A percentile compares a stretch with the other conserved stretches of the same genome.
Evolutionary conservation across 805 yeast species (phyloP).

Genomic region (Candida sanyiensis): DNA sequence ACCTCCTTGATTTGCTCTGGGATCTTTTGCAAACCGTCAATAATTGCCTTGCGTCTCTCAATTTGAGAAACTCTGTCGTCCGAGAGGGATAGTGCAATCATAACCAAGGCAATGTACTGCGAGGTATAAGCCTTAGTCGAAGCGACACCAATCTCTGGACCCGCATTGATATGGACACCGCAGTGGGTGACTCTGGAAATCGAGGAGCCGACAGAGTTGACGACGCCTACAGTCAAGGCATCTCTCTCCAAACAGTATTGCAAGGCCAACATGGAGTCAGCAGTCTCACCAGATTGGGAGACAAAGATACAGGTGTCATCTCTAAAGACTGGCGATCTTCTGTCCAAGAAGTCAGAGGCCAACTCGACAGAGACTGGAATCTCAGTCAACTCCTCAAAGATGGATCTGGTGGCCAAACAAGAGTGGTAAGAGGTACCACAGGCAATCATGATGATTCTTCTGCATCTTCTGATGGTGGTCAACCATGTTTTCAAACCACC

Average conservation of each 20-base stretch:
- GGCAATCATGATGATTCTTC: constrained; percentile 96
- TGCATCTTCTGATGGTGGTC: constrained; percentile 85
- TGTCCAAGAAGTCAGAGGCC: constrained; percentile 91
- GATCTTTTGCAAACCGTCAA: constrained; percentile 75
- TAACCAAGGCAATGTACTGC: constrained; percentile 92
- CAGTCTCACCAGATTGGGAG: constrained; percentile 98
- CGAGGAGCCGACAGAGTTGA: constrained; percentile 94
- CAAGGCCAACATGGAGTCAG: constrained; percentile 92
- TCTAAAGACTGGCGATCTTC: constrained; percentile 95
- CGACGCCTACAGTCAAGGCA: constrained; percentile 95
- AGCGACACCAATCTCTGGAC: constrained; percentile 99
- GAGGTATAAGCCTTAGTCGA: constrained; percentile 99
- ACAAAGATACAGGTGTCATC: constrained; percentile 97
- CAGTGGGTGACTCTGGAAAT: constrained; percentile 96
- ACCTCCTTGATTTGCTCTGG: constrained; percentile 83
- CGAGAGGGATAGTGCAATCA: constrained; percentile 93
- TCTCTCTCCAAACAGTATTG: constrained; percentile 96
- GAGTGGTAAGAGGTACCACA: constrained; percentile 99
- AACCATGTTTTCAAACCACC: constrained; percentile 88
- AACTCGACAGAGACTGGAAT: constrained; percentile 89
- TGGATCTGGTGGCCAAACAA: constrained; percentile 93
- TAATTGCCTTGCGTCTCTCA: constrained; percentile 77
- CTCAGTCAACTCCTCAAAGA: constrained; percentile 94
- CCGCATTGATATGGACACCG: constrained; percentile 99
- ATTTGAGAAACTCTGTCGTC: constrained; percentile 79